phyloP scores from a whole-genome alignment of 2,329 filamentous ascomycete species.

The Alternaria sp. region DNA sequence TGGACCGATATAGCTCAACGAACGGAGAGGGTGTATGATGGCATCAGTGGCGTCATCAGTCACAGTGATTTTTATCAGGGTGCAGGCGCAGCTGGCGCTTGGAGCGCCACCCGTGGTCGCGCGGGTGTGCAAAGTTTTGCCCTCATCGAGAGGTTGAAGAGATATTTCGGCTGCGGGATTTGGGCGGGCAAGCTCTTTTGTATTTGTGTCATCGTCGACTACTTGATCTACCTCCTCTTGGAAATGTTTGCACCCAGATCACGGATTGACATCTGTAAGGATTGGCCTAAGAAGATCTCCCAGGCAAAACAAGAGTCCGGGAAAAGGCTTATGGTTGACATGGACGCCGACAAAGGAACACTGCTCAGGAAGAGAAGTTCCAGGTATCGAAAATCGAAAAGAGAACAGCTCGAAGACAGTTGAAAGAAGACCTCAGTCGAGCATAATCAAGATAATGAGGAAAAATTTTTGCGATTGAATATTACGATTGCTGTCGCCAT shows the following conservation, averaged over 20 bases:
- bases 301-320: slow-evolving; percentile 22
- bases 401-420: slow-evolving; percentile 29
- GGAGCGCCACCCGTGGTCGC: slow-evolving; percentile 75
- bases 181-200: slow-evolving; percentile 99
- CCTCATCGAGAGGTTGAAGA: slow-evolving; percentile 91
- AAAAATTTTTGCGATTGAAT: slow-evolving; percentile 25
- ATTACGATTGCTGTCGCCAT: slow-evolving; percentile 30
- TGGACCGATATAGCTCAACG: slow-evolving; percentile 96
- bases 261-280: slow-evolving; percentile 85
- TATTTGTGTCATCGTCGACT: slow-evolving; percentile 92
- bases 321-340: slow-evolving; percentile 21
- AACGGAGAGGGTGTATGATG: slow-evolving; percentile 94
- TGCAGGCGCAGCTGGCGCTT: slow-evolving; percentile 71
- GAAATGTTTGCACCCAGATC: slow-evolving; percentile 88
- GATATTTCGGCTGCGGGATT: slow-evolving; percentile 97
- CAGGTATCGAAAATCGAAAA: slow-evolving; percentile 39
- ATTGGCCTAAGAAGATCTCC: slow-evolving; percentile 82
- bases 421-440: slow-evolving; percentile 12
- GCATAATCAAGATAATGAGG: not conserved
- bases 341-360: slow-evolving; percentile 14
- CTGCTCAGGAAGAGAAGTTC: slow-evolving; percentile 38
- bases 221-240: slow-evolving; percentile 85
- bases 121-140: slow-evolving; percentile 83
- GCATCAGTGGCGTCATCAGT: slow-evolving; percentile 85
- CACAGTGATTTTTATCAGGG: slow-evolving; percentile 90